Base-by-base conservation (phyloP, 306 rosid species). In the Herpetospermum pedunculosum region DNA sequence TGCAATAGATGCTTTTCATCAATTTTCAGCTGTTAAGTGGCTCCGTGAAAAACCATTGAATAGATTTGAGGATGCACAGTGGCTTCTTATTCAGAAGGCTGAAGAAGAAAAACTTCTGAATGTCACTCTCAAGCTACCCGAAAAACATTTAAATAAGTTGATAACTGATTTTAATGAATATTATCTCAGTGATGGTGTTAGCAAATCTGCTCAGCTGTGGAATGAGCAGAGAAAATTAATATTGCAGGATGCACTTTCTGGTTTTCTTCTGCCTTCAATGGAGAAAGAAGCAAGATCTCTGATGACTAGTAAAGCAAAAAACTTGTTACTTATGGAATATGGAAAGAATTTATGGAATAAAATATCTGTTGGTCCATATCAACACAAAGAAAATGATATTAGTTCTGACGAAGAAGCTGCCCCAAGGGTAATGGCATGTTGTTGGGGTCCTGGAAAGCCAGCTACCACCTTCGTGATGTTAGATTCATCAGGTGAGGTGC, bases 401-500 rank as follows among this genome's bases (percentile, higher is more conserved):
- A 81, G 83, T 77, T 85, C 92, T 16, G 97, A 91, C 43, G 99
- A 91, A 35, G 99, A 94, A 79, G 88, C 97, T 84, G 91, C 95
- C 79, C 97, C 97, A 16, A 82, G 96, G 88, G 99, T 94, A 77
- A 89, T 94, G 97, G 97, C 99, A 47, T 94, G 99, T 83, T 94
- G 91, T 80, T 94, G 99, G 96, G 97, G 99, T 69, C 96, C 97
- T 70, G 97, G 97, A 76, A 94, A 94, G 81, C 97, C 99, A 30
- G 91, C 84, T 40, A 94, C 99, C 69, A 94, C 97, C 79, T 94
- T 94, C 84, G 95, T 89, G 16, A 94, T 94, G 99, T 77, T 94
- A 75, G 99, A 94, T 82, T 89, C 99, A 52, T 84, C 96, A 0
- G 99, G 99, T 40, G 99, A 94, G 84, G 89, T 94, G 77, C 78